A percentile compares a stretch with the other conserved stretches of the same genome.
Conservation (phyloP, 305 asterid species). For the Fraxinus baroniana region DNA sequence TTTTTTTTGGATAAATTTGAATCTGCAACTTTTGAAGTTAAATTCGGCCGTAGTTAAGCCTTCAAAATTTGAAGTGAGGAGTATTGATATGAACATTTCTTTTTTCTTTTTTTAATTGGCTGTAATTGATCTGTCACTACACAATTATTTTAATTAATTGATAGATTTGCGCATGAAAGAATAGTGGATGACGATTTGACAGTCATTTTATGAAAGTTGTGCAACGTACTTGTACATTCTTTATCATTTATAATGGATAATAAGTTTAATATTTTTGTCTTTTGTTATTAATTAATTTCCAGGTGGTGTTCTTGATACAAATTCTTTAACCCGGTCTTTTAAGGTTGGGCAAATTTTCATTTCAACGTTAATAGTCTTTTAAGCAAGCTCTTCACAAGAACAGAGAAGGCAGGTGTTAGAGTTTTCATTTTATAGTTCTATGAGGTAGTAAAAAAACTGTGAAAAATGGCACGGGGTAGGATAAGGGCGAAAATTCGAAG, state of each 20-base stretch:
- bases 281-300: conserved; percentile 17
- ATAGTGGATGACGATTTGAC: conserved; percentile 17
- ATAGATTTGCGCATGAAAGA: conserved; percentile 24
- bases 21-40: conserved; percentile 15
- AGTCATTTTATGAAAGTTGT: conserved; percentile 17
- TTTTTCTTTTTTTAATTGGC: conserved; percentile 11
- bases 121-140: conserved; percentile 14
- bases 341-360: conserved; percentile 14
- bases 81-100: background rate
- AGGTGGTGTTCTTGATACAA: conserved; percentile 28
- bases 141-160: conserved; percentile 26
- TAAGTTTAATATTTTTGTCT: background rate
- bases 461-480: conserved; percentile 57
- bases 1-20: conserved; percentile 19
- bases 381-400: conserved; percentile 26
- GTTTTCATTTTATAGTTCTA: conserved; percentile 17
- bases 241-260: conserved; percentile 5
- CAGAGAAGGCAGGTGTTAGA: conserved; percentile 30
- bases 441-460: conserved; percentile 18
- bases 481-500: conserved; percentile 61
- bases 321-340: conserved; percentile 5
- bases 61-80: conserved; percentile 9
- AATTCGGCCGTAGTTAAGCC: background rate
- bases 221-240: conserved; percentile 6
- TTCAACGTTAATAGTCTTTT: conserved; percentile 26